phyloP scores from a whole-genome alignment of 192 early-diverging fungal species.

The Coemansia sp. region DNA sequence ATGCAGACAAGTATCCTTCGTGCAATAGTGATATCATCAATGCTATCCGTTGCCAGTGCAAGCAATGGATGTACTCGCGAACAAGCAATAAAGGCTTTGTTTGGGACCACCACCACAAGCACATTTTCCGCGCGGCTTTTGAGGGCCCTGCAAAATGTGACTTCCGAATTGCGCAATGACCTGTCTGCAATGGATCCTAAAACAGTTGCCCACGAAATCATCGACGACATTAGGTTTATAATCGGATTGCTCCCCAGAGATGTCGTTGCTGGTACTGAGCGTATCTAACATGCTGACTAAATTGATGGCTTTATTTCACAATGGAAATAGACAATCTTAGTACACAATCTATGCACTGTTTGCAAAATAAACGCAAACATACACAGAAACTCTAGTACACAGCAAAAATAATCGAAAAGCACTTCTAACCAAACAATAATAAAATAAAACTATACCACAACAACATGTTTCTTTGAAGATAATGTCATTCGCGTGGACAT shows the following conservation, averaged over 20 bases:
- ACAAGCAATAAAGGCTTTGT: slow-evolving; percentile 35
- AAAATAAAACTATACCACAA: too few relatives aligned
- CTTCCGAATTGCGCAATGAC: slow-evolving; percentile 5
- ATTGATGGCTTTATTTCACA: not conserved
- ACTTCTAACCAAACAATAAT: not conserved
- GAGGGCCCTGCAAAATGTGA: slow-evolving; percentile 17
- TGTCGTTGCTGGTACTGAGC: not conserved
- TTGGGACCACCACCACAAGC: slow-evolving; percentile 19
- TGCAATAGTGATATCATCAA: slow-evolving; percentile 4
- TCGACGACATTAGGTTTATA: not conserved
- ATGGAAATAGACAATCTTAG: not conserved
- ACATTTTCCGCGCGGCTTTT: slow-evolving; percentile 22
- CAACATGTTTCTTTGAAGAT: too few relatives aligned
- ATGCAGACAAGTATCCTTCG: slow-evolving; percentile 19
- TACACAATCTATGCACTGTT: not conserved
- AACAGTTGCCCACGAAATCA: slow-evolving; percentile 9
- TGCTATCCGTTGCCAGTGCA: slow-evolving; percentile 7
- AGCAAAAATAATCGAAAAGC: not conserved
- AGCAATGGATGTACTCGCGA: slow-evolving; percentile 35
- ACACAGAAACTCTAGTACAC: too few relatives aligned
- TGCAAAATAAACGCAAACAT: too few relatives aligned
- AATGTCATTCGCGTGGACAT: not conserved
- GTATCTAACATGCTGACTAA: not conserved
- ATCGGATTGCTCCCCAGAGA: not conserved
- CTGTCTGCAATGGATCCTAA: slow-evolving; percentile 12